These are phyloP conservation scores for Xylaria sp. DNA, from an alignment of 2,329 filamentous ascomycete genomes.

Conservation along the genomic window DNA sequence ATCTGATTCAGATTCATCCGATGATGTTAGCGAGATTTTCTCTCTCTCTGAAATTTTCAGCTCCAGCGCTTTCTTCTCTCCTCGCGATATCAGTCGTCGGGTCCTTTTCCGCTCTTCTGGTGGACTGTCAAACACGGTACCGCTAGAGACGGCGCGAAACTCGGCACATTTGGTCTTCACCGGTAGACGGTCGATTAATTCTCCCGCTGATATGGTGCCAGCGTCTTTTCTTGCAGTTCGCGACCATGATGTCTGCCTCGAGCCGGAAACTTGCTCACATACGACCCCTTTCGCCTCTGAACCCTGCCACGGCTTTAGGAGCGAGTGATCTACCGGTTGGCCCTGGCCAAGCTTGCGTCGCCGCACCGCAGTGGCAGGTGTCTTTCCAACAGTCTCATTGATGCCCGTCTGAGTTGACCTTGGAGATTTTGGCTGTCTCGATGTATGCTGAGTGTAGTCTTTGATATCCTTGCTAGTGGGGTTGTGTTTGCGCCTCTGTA, in stretches of 20 bases:
- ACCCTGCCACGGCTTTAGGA: constrained; percentile 45
- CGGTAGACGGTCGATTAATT: constrained; percentile 35
- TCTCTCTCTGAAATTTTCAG: constrained; percentile 9
- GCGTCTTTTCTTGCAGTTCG: constrained; percentile 31
- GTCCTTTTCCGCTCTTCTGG: constrained; percentile 31
- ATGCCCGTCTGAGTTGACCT: constrained; percentile 10
- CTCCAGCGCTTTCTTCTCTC: constrained; percentile 23
- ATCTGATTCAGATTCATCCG: constrained; percentile 36
- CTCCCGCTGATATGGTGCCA: constrained; percentile 20
- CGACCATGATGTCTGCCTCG: constrained; percentile 24
- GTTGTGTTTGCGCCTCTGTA: constrained; percentile 42
- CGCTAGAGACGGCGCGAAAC: constrained; percentile 21
- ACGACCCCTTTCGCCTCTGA: constrained; percentile 21
- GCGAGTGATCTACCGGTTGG: constrained; percentile 44
- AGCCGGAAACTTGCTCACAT: constrained; percentile 18
- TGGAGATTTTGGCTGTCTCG: constrained; percentile 15
- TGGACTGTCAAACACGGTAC: constrained; percentile 27
- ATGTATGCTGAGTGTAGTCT: constrained; percentile 26
- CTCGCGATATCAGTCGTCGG: constrained; percentile 28
- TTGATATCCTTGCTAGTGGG: constrained; percentile 17
- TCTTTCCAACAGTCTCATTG: constrained; percentile 23
- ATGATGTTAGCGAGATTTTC: constrained; percentile 9
- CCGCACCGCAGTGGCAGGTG: constrained; percentile 41
- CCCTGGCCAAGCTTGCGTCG: constrained; percentile 47
- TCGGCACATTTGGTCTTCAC: constrained; percentile 29